Percentiles rank a stretch among this genome's conserved stretches.
Conservation (phyloP, 345 rosid genomes). For the Erodium maritimum region DNA sequence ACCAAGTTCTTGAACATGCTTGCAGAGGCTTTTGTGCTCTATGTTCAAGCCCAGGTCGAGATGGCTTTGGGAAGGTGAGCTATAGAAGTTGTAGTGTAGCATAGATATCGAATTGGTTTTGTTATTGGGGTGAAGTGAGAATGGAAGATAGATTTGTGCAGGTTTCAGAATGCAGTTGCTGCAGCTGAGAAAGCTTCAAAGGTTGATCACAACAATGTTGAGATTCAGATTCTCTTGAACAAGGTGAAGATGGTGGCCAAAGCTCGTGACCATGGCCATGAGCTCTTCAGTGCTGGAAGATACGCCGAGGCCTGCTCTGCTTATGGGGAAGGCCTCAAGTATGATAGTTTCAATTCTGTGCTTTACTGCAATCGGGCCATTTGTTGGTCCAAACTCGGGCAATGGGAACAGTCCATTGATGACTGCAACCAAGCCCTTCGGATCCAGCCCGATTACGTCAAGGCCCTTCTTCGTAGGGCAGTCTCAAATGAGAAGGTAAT, state of each 20-base stretch:
- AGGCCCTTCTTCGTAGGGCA: slow-evolving; percentile 86
- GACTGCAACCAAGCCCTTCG: slow-evolving; percentile 77
- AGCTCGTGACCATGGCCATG: slow-evolving; percentile 79
- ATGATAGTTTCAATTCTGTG: slow-evolving; percentile 56
- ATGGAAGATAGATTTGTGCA: slow-evolving; percentile 39
- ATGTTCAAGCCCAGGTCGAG: slow-evolving; percentile 70
- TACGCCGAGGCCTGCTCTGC: slow-evolving; percentile 77
- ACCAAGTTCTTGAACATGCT: slow-evolving; percentile 54
- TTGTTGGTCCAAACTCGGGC: slow-evolving; percentile 90
- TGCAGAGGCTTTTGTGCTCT: slow-evolving; percentile 58
- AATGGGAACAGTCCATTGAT: slow-evolving; percentile 76
- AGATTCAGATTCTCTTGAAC: slow-evolving; percentile 43
- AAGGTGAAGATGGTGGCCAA: slow-evolving; percentile 57
- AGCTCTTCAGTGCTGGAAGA: slow-evolving; percentile 65
- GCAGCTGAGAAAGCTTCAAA: slow-evolving; percentile 63
- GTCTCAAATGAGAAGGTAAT: slow-evolving; percentile 81
- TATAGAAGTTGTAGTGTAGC: slow-evolving; percentile 13
- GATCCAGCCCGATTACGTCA: slow-evolving; percentile 58
- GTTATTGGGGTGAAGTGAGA: slow-evolving; percentile 23
- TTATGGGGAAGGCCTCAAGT: slow-evolving; percentile 83
- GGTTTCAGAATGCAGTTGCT: slow-evolving; percentile 81
- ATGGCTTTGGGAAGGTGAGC: slow-evolving; percentile 94
- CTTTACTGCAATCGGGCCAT: slow-evolving; percentile 94
- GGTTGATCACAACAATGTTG: slow-evolving; percentile 46
- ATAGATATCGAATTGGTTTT: neutral